Evolutionary conservation across 352 stramenopile genomes (phyloP), one percentile per base, ranked within the genome.

Genomic region (Aphanomyces invadans): DNA sequence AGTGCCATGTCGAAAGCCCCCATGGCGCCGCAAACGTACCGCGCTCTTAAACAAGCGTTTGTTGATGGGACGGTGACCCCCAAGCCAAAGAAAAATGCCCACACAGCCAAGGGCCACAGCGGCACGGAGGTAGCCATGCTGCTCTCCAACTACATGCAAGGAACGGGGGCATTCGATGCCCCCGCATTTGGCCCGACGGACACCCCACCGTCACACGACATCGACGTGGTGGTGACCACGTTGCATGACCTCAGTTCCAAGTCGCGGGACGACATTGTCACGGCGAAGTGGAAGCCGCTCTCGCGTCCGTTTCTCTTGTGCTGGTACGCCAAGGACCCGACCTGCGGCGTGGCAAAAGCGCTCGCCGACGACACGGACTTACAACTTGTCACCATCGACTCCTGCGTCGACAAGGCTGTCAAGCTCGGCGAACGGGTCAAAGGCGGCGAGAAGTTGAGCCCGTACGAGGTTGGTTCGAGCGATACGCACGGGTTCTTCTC

Each of bases 341-440:
- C 1, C 17, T 45, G 42, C 33, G 25, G 4, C 1, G 2, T 67
- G 17, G 60, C 46, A 19, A 33, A 4, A 3, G 15, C 7, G 1
- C 19, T 67, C 12, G 60, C 42, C 4, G 45, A 31, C 17, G 10
- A 19, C 26, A 60, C 21, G 38, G 46, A 44, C 10, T 25, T 89
- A 29, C 39, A 70, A 17, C 75, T 71, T 29, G 9, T 75, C 12
- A 71, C 68, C 19, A 29, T 86, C 3, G 80, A 89, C 7, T 25
- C 69, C 12, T 73, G 88, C 3, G 26, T 83, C 3, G 75, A 89
- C 1, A 79, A 87, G 31, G 81, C 77, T 29, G 59, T 89, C 2
- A 79, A 78, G 45, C 68, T 73, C 59, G 78, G 69, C 38, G 79
- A 86, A 29, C 80, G 87, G 19, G 73, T 25, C 86, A 89, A 86